phyloP scores from a whole-genome alignment of 495 filamentous ascomycete species.

The Barbatosphaeria neglecta region DNA sequence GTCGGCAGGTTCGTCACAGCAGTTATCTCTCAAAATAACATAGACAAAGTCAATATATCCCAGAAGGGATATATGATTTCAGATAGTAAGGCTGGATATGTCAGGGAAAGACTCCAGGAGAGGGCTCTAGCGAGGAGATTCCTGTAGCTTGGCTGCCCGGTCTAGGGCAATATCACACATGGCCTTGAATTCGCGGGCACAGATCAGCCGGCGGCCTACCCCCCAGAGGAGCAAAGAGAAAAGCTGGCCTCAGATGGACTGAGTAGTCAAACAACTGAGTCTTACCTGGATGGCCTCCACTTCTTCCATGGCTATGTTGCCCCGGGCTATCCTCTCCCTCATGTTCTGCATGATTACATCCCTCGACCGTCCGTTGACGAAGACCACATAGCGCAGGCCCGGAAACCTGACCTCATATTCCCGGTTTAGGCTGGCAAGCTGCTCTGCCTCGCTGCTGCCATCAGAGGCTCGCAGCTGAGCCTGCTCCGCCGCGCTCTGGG shows the following conservation, averaged over 20 bases:
- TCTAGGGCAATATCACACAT: slow-evolving; percentile 41
- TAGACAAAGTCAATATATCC: too few relatives aligned
- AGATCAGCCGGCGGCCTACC: neutral
- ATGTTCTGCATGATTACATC: slow-evolving; percentile 76
- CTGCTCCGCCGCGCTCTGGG: slow-evolving; percentile 69
- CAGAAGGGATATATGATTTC: neutral
- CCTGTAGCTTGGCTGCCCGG: slow-evolving; percentile 28
- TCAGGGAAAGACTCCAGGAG: neutral
- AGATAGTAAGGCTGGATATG: too few relatives aligned
- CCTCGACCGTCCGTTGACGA: slow-evolving; percentile 74
- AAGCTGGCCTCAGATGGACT: neutral
- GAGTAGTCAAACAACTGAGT: neutral
- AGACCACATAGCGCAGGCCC: slow-evolving; percentile 81
- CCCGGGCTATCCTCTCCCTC: slow-evolving; percentile 58
- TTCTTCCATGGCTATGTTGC: slow-evolving; percentile 56
- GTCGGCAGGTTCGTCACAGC: too few relatives aligned
- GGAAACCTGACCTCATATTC: slow-evolving; percentile 79
- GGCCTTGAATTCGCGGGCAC: slow-evolving; percentile 17
- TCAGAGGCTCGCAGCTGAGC: slow-evolving; percentile 44
- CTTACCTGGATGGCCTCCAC: slow-evolving; percentile 65
- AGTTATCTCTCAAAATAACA: too few relatives aligned
- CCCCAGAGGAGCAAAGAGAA: neutral
- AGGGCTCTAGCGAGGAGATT: neutral
- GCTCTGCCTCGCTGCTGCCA: slow-evolving; percentile 37
- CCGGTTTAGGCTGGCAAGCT: slow-evolving; percentile 54